These are phyloP conservation scores for Pelargonium cotyledonis DNA, from an alignment of 441 rosid genomes.

Conservation along the genomic window DNA sequence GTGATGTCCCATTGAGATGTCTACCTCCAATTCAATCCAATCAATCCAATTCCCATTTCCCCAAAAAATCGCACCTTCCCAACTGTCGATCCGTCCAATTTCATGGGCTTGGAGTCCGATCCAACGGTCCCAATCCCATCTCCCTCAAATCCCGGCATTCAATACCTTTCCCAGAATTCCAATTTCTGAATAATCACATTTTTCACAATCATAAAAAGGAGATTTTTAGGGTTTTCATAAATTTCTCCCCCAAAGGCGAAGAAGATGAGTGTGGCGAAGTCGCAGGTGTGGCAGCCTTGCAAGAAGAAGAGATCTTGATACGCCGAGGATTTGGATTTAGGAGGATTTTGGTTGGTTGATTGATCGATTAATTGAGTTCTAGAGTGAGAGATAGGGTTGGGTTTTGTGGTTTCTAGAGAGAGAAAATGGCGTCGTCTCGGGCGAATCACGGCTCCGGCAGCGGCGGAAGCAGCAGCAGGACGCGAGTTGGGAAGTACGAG, in stretches of 20 bases:
- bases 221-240: background rate
- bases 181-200: background rate
- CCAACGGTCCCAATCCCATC: slow-evolving; percentile 8
- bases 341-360: background rate
- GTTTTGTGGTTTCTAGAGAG: slow-evolving; percentile 10
- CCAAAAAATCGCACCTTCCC: background rate
- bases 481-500: slow-evolving; percentile 91
- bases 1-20: no score
- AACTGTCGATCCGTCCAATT: slow-evolving; percentile 19
- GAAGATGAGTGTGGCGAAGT: slow-evolving; percentile 65
- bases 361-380: background rate
- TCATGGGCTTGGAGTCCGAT: slow-evolving; percentile 23
- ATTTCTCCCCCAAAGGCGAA: background rate
- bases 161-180: background rate
- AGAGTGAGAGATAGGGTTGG: background rate
- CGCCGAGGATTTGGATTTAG: background rate
- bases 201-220: background rate
- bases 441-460: slow-evolving; percentile 9
- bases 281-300: slow-evolving; percentile 98
- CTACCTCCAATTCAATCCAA: no score
- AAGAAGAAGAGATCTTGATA: slow-evolving; percentile 81
- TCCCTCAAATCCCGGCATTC: background rate
- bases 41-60: background rate
- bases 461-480: slow-evolving; percentile 37
- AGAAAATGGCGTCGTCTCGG: slow-evolving; percentile 44